These are phyloP conservation scores for Pinus taeda DNA, from an alignment of 75 land plant species.

Conservation along the genomic window DNA sequence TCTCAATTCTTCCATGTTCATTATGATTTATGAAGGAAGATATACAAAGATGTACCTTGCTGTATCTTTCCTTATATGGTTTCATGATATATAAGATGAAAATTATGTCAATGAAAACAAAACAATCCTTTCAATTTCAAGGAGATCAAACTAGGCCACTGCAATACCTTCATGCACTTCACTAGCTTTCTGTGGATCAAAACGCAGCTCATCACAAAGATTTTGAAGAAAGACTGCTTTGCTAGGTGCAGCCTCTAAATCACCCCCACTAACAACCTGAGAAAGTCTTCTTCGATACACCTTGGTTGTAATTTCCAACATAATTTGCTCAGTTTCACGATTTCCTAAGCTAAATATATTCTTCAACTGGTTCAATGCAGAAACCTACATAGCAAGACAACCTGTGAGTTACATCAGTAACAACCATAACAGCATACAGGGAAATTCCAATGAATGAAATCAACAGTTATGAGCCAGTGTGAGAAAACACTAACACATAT, in stretches of 20 bases:
- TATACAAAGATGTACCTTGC: background rate
- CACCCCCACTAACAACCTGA: conserved; percentile 70
- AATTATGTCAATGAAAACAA: background rate
- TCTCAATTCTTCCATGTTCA: background rate
- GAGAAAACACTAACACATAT: background rate
- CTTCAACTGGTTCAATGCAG: conserved; percentile 65
- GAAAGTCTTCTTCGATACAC: conserved; percentile 74
- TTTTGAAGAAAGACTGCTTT: conserved; percentile 90
- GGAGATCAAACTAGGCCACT: background rate
- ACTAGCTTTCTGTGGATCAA: conserved; percentile 88
- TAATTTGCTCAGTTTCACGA: conserved; percentile 72
- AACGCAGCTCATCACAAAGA: conserved; percentile 80
- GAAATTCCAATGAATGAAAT: background rate
- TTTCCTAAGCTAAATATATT: conserved; percentile 91
- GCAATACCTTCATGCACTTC: conserved; percentile 84
- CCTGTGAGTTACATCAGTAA: background rate
- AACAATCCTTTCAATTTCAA: background rate
- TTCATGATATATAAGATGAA: background rate
- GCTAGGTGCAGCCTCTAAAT: conserved; percentile 79
- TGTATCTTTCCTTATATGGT: background rate
- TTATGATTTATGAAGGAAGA: background rate
- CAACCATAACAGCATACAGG: background rate
- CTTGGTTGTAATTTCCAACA: conserved; percentile 75
- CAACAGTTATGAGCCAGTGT: background rate
- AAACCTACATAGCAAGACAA: conserved; percentile 39